These are phyloP conservation scores for Panicum miliaceum DNA, from an alignment of 176 grass and related monocot genomes.

Conservation along the genomic window DNA sequence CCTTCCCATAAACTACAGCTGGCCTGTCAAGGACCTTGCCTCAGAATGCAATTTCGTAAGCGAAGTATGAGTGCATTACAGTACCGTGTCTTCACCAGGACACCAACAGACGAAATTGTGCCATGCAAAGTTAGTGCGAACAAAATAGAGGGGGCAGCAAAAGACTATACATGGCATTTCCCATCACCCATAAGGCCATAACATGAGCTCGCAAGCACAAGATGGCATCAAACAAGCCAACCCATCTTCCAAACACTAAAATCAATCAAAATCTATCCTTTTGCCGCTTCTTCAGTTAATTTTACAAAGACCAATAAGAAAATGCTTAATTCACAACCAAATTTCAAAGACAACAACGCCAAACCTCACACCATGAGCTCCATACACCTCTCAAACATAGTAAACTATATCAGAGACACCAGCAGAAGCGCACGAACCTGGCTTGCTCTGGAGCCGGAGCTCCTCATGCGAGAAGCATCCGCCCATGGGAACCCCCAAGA, in stretches of 20 bases:
- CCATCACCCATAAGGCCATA: neutral
- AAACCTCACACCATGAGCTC: neutral
- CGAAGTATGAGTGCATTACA: neutral
- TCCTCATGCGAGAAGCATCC: conserved; percentile 89
- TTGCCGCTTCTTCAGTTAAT: neutral
- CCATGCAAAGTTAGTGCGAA: neutral
- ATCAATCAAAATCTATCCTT: neutral
- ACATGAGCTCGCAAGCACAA: conserved; percentile 4
- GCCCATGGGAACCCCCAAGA: conserved; percentile 67
- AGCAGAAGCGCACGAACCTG: conserved; percentile 56
- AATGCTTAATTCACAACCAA: neutral
- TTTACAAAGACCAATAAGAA: neutral
- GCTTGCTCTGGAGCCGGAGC: conserved; percentile 57
- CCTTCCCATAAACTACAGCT: neutral
- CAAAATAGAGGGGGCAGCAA: neutral
- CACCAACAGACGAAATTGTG: conserved; percentile 19
- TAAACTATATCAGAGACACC: conserved; percentile 21
- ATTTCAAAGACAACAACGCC: neutral
- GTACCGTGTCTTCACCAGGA: neutral
- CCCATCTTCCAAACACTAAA: neutral
- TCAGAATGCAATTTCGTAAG: neutral
- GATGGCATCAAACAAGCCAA: neutral
- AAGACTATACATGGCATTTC: conserved; percentile 18
- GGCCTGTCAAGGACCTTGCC: neutral
- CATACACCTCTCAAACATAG: neutral